A percentile compares a stretch with the other conserved stretches of the same genome.
These are phyloP conservation scores for Cyberlindnera euphorbiae DNA, from an alignment of 805 yeast species.

Conservation along the genomic window DNA sequence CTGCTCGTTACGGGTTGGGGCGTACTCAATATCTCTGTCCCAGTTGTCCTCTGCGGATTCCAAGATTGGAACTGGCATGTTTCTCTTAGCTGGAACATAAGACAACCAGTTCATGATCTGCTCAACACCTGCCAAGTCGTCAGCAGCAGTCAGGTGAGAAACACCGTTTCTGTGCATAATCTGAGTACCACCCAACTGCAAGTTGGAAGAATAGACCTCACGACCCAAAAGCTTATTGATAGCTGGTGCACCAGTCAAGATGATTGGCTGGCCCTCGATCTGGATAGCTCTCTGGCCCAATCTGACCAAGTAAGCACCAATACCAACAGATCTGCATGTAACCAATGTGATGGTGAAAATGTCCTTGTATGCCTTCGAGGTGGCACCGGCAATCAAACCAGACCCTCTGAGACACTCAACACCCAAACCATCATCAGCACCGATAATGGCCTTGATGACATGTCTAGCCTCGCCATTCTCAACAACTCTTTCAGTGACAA, in stretches of 20 bases:
- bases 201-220: slow-evolving; percentile 93
- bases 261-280: slow-evolving; percentile 97
- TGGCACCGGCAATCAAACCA: slow-evolving; percentile 98
- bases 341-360: slow-evolving; percentile 97
- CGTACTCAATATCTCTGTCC: slow-evolving; percentile 88
- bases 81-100: slow-evolving; percentile 87
- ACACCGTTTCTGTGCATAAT: slow-evolving; percentile 99
- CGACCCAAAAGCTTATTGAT: slow-evolving; percentile 94
- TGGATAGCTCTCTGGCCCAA: slow-evolving; percentile 98
- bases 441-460: slow-evolving; percentile 79
- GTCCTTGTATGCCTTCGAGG: slow-evolving; percentile 95
- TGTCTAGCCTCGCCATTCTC: slow-evolving; percentile 82
- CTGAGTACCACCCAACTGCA: slow-evolving; percentile 98
- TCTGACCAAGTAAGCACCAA: slow-evolving; percentile 97
- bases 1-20: slow-evolving; percentile 64
- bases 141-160: slow-evolving; percentile 93
- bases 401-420: slow-evolving; percentile 98
- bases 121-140: slow-evolving; percentile 94
- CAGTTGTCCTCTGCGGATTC: slow-evolving; percentile 72
- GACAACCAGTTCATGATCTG: slow-evolving; percentile 95
- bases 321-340: slow-evolving; percentile 99
- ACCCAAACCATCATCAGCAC: slow-evolving; percentile 95
- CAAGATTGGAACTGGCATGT: slow-evolving; percentile 84
- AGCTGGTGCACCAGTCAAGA: slow-evolving; percentile 98
- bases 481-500: slow-evolving; percentile 71